A percentile compares a stretch with the other conserved stretches of the same genome.
phyloP scores from a whole-genome alignment of 495 filamentous ascomycete genomes.

The Paragyromitra xinjiangensis region DNA sequence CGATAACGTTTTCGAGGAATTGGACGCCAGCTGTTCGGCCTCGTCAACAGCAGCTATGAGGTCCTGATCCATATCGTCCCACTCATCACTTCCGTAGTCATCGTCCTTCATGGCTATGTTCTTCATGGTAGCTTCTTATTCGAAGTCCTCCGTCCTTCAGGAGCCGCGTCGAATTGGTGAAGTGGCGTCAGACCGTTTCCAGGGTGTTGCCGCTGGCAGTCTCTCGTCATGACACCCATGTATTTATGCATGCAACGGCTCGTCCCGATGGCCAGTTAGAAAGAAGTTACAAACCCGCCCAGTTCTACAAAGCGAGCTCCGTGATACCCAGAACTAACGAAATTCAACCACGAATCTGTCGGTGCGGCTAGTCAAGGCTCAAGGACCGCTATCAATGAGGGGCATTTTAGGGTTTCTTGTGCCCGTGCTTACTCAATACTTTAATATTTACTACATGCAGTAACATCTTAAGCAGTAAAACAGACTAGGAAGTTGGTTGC shows the following conservation, averaged over 20 bases:
- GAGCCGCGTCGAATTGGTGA: slow-evolving; percentile 2
- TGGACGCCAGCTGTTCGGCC: slow-evolving; percentile 21
- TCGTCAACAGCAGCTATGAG: slow-evolving; percentile 40
- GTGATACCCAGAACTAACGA: too few species aligned
- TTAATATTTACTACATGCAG: too few species aligned
- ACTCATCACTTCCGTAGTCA: slow-evolving; percentile 39
- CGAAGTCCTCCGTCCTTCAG: neutral
- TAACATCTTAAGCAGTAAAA: too few species aligned
- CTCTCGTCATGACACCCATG: neutral
- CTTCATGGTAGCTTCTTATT: neutral
- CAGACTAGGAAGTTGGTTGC: too few species aligned
- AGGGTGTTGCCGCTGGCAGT: neutral
- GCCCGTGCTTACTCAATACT: too few species aligned
- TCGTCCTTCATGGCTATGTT: slow-evolving; percentile 11
- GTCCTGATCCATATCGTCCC: slow-evolving; percentile 40
- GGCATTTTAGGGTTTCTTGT: too few species aligned
- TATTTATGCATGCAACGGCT: slow-evolving; percentile 32
- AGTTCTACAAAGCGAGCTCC: too few species aligned
- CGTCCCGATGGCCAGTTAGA: slow-evolving; percentile 11
- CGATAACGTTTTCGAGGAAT: slow-evolving; percentile 3
- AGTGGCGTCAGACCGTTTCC: neutral
- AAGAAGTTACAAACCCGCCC: neutral
- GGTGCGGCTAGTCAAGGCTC: too few species aligned
- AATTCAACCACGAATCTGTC: too few species aligned
- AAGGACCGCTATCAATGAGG: too few species aligned